phyloP scores from a whole-genome alignment of 352 stramenopile genomes.

The Pythium insidiosum region DNA sequence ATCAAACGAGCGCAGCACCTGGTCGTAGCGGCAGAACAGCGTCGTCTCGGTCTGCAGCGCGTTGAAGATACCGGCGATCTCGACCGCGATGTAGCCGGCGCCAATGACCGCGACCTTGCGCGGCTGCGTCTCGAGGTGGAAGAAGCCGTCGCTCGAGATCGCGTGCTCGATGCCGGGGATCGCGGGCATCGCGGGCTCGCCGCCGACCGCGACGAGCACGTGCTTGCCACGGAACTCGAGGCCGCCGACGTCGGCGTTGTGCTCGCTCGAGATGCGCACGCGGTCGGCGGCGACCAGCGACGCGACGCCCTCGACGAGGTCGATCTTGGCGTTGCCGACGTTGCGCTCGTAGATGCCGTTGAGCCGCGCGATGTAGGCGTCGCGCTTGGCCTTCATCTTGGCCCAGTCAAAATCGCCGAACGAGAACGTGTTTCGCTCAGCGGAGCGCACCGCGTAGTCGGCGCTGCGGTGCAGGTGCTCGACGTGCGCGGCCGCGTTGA shows the following conservation, averaged over 20 bases:
- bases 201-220: slow-evolving; percentile 94
- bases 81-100: slow-evolving; percentile 97
- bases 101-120: slow-evolving; percentile 94
- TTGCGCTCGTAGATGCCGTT: slow-evolving; percentile 96
- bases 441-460: slow-evolving; percentile 66
- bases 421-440: slow-evolving; percentile 25
- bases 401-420: slow-evolving; percentile 86
- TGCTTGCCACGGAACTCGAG: slow-evolving; percentile 80
- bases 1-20: slow-evolving; percentile 88
- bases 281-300: slow-evolving; percentile 52
- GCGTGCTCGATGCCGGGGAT: slow-evolving; percentile 88
- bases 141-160: slow-evolving; percentile 97
- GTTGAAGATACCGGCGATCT: slow-evolving; percentile 95
- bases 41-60: slow-evolving; percentile 88
- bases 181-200: slow-evolving; percentile 74
- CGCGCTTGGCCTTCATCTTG: slow-evolving; percentile 88
- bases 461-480: slow-evolving; percentile 58
- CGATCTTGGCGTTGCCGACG: slow-evolving; percentile 87
- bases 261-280: slow-evolving; percentile 12
- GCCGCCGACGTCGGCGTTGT: slow-evolving; percentile 80
- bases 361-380: slow-evolving; percentile 93
- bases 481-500: slow-evolving; percentile 80
- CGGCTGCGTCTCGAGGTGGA: slow-evolving; percentile 91
- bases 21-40: slow-evolving; percentile 84
- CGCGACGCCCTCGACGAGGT: slow-evolving; percentile 85